Evolutionary conservation across 495 filamentous ascomycete genomes (phyloP).

Genomic region (Daldinia decipiens): DNA sequence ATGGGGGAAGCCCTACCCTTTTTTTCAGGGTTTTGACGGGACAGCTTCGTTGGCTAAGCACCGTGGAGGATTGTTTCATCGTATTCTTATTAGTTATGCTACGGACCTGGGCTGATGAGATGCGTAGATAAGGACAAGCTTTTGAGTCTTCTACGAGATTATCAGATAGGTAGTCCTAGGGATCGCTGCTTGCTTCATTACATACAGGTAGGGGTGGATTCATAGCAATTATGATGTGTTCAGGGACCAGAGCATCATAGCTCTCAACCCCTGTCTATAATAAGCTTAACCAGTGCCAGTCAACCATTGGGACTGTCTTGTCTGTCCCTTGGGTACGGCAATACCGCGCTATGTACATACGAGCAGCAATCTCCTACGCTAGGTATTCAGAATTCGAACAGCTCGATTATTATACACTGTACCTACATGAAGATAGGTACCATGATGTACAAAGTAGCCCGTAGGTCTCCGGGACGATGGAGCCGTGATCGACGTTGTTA

Average conservation of each 20-base stretch:
- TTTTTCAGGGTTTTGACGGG: not conserved
- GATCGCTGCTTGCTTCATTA: conserved; percentile 15
- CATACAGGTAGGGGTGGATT: not conserved
- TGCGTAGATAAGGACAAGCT: not conserved
- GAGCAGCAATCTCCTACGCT: conserved; percentile 34
- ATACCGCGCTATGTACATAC: conserved; percentile 13
- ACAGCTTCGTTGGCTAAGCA: not conserved
- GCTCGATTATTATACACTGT: conserved; percentile 9
- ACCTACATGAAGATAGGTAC: not conserved
- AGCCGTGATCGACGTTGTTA: conserved; percentile 23
- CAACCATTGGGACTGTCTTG: conserved; percentile 10
- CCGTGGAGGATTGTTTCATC: conserved; percentile 1
- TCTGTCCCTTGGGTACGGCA: conserved; percentile 17
- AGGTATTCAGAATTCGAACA: conserved; percentile 25
- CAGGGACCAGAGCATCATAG: conserved; percentile 5
- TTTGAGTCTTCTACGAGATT: not conserved
- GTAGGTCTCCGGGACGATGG: conserved; percentile 22
- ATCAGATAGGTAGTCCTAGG: conserved; percentile 9
- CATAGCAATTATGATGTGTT: not conserved
- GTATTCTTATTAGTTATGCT: conserved; percentile 9
- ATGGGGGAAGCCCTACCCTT: not conserved
- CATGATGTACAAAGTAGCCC: conserved; percentile 2
- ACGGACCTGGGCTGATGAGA: not conserved
- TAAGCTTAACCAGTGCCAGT: conserved; percentile 27
- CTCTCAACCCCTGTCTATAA: conserved; percentile 11